Evolutionary conservation across 2,329 filamentous ascomycete species (phyloP).

Genomic region (Sclerotinia trifoliorum): DNA sequence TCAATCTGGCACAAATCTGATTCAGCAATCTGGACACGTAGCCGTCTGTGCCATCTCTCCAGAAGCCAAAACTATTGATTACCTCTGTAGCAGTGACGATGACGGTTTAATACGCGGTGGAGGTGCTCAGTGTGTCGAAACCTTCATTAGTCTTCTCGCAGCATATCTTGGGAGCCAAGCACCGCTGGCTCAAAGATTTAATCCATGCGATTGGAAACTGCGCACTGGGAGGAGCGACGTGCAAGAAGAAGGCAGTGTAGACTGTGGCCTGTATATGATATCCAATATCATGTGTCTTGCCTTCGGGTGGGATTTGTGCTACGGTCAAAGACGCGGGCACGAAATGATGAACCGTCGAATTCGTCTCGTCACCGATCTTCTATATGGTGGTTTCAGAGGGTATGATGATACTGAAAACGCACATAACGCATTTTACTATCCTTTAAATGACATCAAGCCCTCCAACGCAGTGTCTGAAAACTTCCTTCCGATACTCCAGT

Average conservation of each 20-base stretch:
- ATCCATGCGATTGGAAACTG: constrained; percentile 14
- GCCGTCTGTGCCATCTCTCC: constrained; percentile 14
- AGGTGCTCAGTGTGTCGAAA: constrained; percentile 1
- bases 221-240: neutral
- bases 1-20: neutral
- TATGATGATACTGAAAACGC: neutral
- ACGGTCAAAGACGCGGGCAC: neutral
- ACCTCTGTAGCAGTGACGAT: constrained; percentile 8
- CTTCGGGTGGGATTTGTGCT: constrained; percentile 11
- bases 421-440: constrained; percentile 12
- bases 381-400: neutral
- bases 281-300: constrained; percentile 16
- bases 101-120: neutral
- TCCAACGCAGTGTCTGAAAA: neutral
- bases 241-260: neutral
- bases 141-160: neutral
- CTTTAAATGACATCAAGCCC: neutral
- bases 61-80: constrained; percentile 20
- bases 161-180: constrained; percentile 7
- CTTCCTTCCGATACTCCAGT: neutral
- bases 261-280: constrained; percentile 10
- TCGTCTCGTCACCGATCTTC: neutral
- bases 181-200: constrained; percentile 12
- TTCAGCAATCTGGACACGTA: neutral
- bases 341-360: neutral